Evolutionary conservation across 345 rosid genomes (phyloP).

Genomic region (Euphorbia tirucalli): DNA sequence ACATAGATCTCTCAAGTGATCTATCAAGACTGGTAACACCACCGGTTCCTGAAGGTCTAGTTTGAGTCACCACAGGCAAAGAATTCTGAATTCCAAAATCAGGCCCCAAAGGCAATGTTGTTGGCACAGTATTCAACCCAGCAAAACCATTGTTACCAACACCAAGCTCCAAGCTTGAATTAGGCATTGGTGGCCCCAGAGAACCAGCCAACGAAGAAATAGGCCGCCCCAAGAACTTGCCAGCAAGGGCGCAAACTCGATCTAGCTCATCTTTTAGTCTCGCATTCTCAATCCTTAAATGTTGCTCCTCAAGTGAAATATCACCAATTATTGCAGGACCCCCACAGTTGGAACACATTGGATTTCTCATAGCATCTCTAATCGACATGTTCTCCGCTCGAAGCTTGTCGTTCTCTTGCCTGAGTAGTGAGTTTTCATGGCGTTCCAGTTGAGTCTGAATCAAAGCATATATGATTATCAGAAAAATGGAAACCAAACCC

Average conservation of each 20-base stretch:
- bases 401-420: slow-evolving; percentile 92
- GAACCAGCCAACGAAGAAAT: slow-evolving; percentile 41
- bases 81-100: slow-evolving; percentile 45
- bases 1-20: slow-evolving; percentile 65
- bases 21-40: slow-evolving; percentile 44
- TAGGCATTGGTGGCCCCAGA: slow-evolving; percentile 47
- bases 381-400: slow-evolving; percentile 84
- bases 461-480: not conserved
- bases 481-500: not conserved
- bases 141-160: slow-evolving; percentile 66
- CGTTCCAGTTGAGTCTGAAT: slow-evolving; percentile 81
- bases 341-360: slow-evolving; percentile 85
- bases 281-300: slow-evolving; percentile 78
- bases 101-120: slow-evolving; percentile 48
- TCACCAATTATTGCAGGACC: slow-evolving; percentile 82
- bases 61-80: slow-evolving; percentile 34
- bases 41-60: slow-evolving; percentile 31
- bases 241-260: slow-evolving; percentile 80
- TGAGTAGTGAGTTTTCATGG: slow-evolving; percentile 75
- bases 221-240: slow-evolving; percentile 88
- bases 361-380: slow-evolving; percentile 89
- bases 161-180: slow-evolving; percentile 77
- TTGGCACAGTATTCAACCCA: slow-evolving; percentile 34
- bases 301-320: slow-evolving; percentile 84
- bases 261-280: slow-evolving; percentile 83